These are phyloP conservation scores for Coelastrella sp. DNA, from an alignment of 139 green algal genomes.

Conservation along the genomic window DNA sequence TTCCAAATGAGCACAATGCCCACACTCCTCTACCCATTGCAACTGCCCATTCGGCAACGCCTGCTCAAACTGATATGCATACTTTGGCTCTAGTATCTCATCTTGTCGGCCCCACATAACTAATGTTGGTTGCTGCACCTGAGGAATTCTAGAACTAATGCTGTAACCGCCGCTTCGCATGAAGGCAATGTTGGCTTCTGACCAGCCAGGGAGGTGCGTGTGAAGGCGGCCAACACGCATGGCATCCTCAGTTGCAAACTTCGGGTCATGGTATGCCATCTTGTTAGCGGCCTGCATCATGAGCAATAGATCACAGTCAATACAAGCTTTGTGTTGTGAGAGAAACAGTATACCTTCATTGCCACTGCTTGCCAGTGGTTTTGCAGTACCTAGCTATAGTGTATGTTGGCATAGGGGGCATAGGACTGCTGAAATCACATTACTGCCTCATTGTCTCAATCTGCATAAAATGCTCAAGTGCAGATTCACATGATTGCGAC, in stretches of 20 bases:
- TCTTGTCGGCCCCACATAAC: conserved; percentile 96
- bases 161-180: conserved; percentile 92
- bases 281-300: conserved; percentile 69
- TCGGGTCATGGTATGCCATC: conserved; percentile 89
- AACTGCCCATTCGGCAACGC: conserved; percentile 68
- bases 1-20: conserved; percentile 91
- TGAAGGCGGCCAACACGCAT: conserved; percentile 85
- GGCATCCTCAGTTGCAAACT: conserved; percentile 85
- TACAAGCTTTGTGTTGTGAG: too few relatives aligned
- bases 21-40: conserved; percentile 83
- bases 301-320: neutral
- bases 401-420: too few relatives aligned
- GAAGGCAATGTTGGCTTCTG: conserved; percentile 90
- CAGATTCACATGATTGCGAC: too few relatives aligned
- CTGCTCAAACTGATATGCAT: conserved; percentile 68
- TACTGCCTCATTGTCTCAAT: too few relatives aligned
- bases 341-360: too few relatives aligned
- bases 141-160: conserved; percentile 63
- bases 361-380: too few relatives aligned
- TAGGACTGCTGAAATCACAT: too few relatives aligned
- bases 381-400: too few relatives aligned
- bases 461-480: too few relatives aligned
- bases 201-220: conserved; percentile 69
- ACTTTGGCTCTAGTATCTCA: conserved; percentile 76
- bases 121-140: conserved; percentile 75